Percentiles rank a stretch among this genome's conserved stretches.
Conservation (phyloP, 2,329 filamentous ascomycete species). For the Amesomyces nigricolor region DNA sequence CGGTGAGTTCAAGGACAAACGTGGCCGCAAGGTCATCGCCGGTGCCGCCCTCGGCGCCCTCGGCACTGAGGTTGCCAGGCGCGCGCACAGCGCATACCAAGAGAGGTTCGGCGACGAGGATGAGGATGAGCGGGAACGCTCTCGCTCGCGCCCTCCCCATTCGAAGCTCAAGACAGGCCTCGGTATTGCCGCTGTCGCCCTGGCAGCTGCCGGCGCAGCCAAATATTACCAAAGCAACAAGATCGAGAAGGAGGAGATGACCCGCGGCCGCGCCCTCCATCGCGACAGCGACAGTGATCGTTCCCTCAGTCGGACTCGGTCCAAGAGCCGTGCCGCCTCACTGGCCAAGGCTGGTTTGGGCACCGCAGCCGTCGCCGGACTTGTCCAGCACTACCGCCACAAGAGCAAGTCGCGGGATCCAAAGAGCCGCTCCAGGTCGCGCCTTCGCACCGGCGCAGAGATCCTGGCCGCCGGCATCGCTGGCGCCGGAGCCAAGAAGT, state of each 20-base stretch:
- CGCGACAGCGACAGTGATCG: slow-evolving; percentile 37
- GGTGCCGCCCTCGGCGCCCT: slow-evolving; percentile 59
- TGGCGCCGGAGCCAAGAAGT: slow-evolving; percentile 54
- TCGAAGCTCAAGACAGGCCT: slow-evolving; percentile 55
- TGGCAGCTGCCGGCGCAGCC: slow-evolving; percentile 59
- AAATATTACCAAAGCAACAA: slow-evolving; percentile 59
- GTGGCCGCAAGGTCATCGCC: slow-evolving; percentile 54
- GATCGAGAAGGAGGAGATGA: slow-evolving; percentile 53
- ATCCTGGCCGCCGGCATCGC: slow-evolving; percentile 56
- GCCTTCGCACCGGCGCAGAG: slow-evolving; percentile 51
- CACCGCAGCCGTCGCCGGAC: slow-evolving; percentile 51
- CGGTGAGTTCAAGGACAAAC: slow-evolving; percentile 45
- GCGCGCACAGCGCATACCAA: slow-evolving; percentile 57
- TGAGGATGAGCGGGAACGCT: slow-evolving; percentile 33
- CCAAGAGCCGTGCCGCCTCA: slow-evolving; percentile 42
- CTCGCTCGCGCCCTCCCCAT: slow-evolving; percentile 35
- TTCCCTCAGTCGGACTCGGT: slow-evolving; percentile 40
- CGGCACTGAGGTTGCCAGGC: slow-evolving; percentile 54
- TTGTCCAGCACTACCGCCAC: slow-evolving; percentile 53
- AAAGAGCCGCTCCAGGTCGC: slow-evolving; percentile 35
- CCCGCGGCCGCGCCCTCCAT: slow-evolving; percentile 51
- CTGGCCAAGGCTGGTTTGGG: slow-evolving; percentile 54
- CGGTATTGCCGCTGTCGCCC: slow-evolving; percentile 56
- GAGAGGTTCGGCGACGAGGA: slow-evolving; percentile 43
- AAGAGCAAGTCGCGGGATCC: slow-evolving; percentile 45